Evolutionary conservation across 306 rosid species (phyloP).

Genomic region (Trifolium subterraneum): DNA sequence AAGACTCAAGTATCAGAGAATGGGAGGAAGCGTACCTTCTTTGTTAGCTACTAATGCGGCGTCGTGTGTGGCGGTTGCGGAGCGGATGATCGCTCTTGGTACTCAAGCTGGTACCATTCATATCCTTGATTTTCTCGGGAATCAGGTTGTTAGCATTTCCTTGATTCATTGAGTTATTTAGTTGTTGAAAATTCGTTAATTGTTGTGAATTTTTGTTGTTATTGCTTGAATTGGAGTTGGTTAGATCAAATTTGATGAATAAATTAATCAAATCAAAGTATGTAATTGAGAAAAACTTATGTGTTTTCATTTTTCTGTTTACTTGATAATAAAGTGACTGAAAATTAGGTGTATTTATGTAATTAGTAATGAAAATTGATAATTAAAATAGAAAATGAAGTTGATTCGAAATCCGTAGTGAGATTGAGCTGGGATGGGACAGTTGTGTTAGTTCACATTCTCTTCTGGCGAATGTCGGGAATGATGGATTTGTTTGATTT

Average conservation of each 20-base stretch:
- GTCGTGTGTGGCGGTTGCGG: slow-evolving; percentile 88
- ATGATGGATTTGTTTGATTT: slow-evolving; percentile 10
- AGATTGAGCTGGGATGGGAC: slow-evolving; percentile 12
- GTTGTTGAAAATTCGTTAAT: neutral
- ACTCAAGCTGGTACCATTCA: slow-evolving; percentile 85
- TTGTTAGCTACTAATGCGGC: slow-evolving; percentile 82
- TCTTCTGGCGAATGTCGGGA: slow-evolving; percentile 26
- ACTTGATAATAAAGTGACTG: neutral
- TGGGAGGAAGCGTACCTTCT: slow-evolving; percentile 94
- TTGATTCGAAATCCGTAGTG: neutral
- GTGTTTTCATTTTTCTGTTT: neutral
- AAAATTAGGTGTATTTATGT: slow-evolving; percentile 4
- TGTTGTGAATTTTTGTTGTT: slow-evolving; percentile 8
- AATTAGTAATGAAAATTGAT: neutral
- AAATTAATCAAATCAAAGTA: neutral
- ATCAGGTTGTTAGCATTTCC: slow-evolving; percentile 65
- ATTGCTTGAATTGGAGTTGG: slow-evolving; percentile 15
- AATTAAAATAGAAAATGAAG: neutral
- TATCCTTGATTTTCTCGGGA: slow-evolving; percentile 96
- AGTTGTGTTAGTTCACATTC: slow-evolving; percentile 15
- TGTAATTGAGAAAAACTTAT: slow-evolving; percentile 5
- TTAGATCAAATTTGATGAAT: slow-evolving; percentile 21
- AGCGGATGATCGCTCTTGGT: slow-evolving; percentile 96
- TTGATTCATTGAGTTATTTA: slow-evolving; percentile 11
- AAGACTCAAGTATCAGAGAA: slow-evolving; percentile 94